A percentile compares a stretch with the other conserved stretches of the same genome.
Evolutionary conservation across 169 alveolate species (phyloP).

Genomic region (Eimeria mitis): DNA sequence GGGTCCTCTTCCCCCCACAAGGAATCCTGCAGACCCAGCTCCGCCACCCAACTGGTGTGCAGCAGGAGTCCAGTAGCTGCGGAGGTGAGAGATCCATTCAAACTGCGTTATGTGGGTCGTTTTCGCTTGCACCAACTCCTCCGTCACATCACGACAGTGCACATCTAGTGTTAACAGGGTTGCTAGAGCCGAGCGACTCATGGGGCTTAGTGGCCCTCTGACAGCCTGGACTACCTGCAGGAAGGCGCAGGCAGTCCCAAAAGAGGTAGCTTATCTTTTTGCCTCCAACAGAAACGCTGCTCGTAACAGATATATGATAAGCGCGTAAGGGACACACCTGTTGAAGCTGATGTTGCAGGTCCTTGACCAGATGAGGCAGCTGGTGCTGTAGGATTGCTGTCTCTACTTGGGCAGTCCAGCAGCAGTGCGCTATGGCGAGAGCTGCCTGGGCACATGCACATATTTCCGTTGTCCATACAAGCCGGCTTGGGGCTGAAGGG

Average conservation of each 20-base stretch:
- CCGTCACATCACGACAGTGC: slow-evolving; percentile 91
- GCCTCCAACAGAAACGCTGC: background rate
- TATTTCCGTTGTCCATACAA: slow-evolving; percentile 46
- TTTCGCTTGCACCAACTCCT: slow-evolving; percentile 83
- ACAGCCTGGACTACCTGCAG: slow-evolving; percentile 86
- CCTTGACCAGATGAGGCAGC: slow-evolving; percentile 71
- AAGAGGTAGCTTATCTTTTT: background rate
- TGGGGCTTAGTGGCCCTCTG: slow-evolving; percentile 88
- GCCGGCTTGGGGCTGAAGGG: slow-evolving; percentile 47
- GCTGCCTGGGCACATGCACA: slow-evolving; percentile 71
- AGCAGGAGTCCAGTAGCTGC: slow-evolving; percentile 89
- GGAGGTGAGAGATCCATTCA: slow-evolving; percentile 95
- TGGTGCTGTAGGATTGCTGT: slow-evolving; percentile 72
- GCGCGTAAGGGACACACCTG: slow-evolving; percentile 10
- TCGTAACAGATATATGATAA: background rate
- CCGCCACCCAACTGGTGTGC: slow-evolving; percentile 47
- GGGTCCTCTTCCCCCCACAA: slow-evolving; percentile 3
- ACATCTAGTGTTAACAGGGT: slow-evolving; percentile 92
- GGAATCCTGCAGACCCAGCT: slow-evolving; percentile 41
- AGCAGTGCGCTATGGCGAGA: slow-evolving; percentile 71
- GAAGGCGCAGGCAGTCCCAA: background rate
- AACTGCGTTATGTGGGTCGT: slow-evolving; percentile 88
- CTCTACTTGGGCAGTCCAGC: slow-evolving; percentile 73
- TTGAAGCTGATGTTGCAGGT: slow-evolving; percentile 49
- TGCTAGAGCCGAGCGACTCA: slow-evolving; percentile 86